Percentiles rank a stretch among this genome's conserved stretches.
These are phyloP conservation scores for Flaveria floridana DNA, from an alignment of 140 eudicot species.

Conservation along the genomic window DNA sequence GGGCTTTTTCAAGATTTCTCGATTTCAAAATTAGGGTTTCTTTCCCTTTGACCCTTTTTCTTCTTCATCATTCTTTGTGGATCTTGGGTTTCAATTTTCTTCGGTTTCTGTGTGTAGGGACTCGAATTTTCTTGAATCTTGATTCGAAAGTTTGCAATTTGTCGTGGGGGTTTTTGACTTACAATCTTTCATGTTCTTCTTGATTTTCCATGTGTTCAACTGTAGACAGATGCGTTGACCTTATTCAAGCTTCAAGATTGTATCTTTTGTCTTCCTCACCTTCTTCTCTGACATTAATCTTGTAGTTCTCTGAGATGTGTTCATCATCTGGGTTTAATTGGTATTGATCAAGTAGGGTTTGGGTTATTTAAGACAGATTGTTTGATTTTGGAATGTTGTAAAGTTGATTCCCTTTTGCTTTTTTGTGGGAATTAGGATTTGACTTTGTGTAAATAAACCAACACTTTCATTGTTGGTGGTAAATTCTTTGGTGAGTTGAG, in stretches of 20 bases:
- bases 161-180: slow-evolving; percentile 28
- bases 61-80: slow-evolving; percentile 19
- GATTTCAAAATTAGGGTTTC: slow-evolving; percentile 34
- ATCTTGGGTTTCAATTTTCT: slow-evolving; percentile 30
- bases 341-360: slow-evolving; percentile 15
- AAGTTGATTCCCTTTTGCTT: slow-evolving; percentile 36
- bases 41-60: slow-evolving; percentile 9
- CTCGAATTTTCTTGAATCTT: slow-evolving; percentile 29
- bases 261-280: slow-evolving; percentile 18
- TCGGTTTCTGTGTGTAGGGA: slow-evolving; percentile 10
- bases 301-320: slow-evolving; percentile 21
- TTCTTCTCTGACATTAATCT: slow-evolving; percentile 22
- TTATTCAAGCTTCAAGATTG: slow-evolving; percentile 29
- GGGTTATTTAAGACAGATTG: slow-evolving; percentile 17
- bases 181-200: slow-evolving; percentile 26
- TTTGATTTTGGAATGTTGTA: slow-evolving; percentile 38
- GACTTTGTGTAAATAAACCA: slow-evolving; percentile 41
- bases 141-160: slow-evolving; percentile 4
- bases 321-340: slow-evolving; percentile 27
- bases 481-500: background rate
- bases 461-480: background rate
- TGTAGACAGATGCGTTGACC: slow-evolving; percentile 39
- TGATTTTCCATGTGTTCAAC: slow-evolving; percentile 24
- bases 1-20: slow-evolving; percentile 27
- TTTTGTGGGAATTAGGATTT: slow-evolving; percentile 42